phyloP scores from a whole-genome alignment of 75 land plant genomes.

The Isoetes taiwanensis region DNA sequence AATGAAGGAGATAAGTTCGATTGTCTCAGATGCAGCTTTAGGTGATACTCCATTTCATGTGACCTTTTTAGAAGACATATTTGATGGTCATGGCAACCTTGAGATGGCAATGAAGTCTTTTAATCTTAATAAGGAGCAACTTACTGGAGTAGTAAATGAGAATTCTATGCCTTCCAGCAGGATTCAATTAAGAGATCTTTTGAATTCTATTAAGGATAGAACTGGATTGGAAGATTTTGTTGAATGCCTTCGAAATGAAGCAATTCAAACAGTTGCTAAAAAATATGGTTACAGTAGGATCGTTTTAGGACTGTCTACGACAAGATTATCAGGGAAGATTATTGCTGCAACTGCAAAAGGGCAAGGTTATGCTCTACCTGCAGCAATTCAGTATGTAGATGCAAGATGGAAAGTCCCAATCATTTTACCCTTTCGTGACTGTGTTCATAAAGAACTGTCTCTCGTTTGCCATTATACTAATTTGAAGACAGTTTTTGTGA shows the following conservation, averaged over 20 bases:
- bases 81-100: no score
- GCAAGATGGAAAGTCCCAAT: slow-evolving; percentile 78
- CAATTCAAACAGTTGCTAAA: slow-evolving; percentile 68
- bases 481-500: no score
- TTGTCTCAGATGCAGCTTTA: slow-evolving; percentile 44
- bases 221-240: slow-evolving; percentile 91
- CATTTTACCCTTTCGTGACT: slow-evolving; percentile 83
- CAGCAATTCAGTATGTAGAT: slow-evolving; percentile 81
- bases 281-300: slow-evolving; percentile 74
- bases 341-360: slow-evolving; percentile 94
- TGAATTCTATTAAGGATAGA: slow-evolving; percentile 38
- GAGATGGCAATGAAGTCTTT: neutral
- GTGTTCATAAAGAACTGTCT: slow-evolving; percentile 61
- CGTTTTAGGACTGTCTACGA: slow-evolving; percentile 60
- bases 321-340: slow-evolving; percentile 68
- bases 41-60: neutral
- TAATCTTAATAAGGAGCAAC: neutral
- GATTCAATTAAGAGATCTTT: slow-evolving; percentile 19
- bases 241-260: slow-evolving; percentile 51
- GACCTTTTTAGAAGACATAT: neutral
- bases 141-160: neutral
- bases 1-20: slow-evolving; percentile 26
- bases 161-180: no score
- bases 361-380: slow-evolving; percentile 76
- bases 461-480: slow-evolving; percentile 54